Base-by-base conservation (phyloP, 2,329 filamentous ascomycete species). In the Dothistroma septosporum region DNA sequence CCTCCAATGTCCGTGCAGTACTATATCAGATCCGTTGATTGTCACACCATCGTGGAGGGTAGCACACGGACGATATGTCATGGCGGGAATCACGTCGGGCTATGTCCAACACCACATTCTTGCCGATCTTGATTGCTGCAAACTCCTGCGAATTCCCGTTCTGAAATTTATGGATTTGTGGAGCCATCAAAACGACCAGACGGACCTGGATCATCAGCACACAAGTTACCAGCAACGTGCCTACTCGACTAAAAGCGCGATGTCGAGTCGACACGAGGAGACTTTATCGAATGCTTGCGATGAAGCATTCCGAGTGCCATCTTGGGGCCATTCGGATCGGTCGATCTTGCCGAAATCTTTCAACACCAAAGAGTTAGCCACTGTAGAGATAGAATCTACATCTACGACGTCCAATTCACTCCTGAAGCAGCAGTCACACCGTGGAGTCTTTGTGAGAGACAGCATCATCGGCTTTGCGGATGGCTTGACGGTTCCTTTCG, bases 401-500 rank as follows among this genome's bases (percentile, higher is more conserved):
- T 32, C 50, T 28, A 21, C 50, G 31, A 35, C 5, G 12, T 31
- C 1, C n/a, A 32, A 12, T 16, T 12, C 41, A 22, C 64, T 66
- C 53, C 24, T 55, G 1, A 58, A 58, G 12, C 47, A 55, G 19
- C 63, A 64, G 33, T 41, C 58, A 11, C 54, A 48, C 9, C 72
- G 80, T 66, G 74, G 74, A 61, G 76, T 78, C 59, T 70, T 85
- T 56, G 75, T 87, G 16, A 80, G 83, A 50, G 86, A 90, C 73
- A 81, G 86, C 64, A 91, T 89, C 61, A 87, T 92, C 66, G 89
- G 89, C 57, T 86, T 92, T 67, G 87, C 89, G 0, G 89, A 92
- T 70, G 89, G 89, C 16, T 80, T 92, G 67, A 92, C 89, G 0
- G 89, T 92, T 0, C 89, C 89, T 0, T 92, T 92, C 67, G 89